Conservation (phyloP, 352 stramenopile genomes). For the Pythium diclinum region DNA sequence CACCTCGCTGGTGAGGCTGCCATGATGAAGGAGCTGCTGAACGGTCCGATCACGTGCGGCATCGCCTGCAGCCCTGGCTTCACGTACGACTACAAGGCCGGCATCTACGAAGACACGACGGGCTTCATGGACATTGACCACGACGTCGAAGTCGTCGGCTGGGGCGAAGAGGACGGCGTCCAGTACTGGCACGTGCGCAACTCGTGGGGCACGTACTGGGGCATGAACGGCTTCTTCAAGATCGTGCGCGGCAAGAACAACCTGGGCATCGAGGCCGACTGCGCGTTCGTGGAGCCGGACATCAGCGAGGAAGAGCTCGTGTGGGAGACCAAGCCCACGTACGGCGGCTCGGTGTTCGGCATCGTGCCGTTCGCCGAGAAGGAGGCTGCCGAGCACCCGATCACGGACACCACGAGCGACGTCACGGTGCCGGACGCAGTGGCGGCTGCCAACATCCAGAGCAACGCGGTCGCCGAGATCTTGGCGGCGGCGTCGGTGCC, state of each 20-base stretch:
- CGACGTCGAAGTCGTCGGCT: conserved; percentile 92
- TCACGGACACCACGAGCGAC: conserved; percentile 79
- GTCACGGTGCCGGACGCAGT: conserved; percentile 39
- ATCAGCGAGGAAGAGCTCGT: conserved; percentile 51
- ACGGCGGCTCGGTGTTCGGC: conserved; percentile 55
- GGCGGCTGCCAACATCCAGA: conserved; percentile 3
- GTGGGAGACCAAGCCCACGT: conserved; percentile 54
- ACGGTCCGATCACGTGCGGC: conserved; percentile 85
- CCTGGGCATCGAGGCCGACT: conserved; percentile 83
- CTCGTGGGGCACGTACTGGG: conserved; percentile 89
- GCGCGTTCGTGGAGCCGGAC: conserved; percentile 73
- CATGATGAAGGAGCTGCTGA: conserved; percentile 62
- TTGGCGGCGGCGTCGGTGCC: conserved; percentile 9
- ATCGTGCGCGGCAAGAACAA: conserved; percentile 87
- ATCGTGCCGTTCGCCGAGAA: conserved; percentile 52
- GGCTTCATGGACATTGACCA: conserved; percentile 63
- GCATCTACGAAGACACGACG: conserved; percentile 82
- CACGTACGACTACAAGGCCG: conserved; percentile 84
- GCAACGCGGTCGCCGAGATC: neutral
- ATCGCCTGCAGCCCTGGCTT: conserved; percentile 80
- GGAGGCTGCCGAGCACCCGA: conserved; percentile 70
- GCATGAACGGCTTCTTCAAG: conserved; percentile 92
- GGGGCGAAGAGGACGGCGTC: conserved; percentile 74
- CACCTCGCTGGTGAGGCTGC: conserved; percentile 45
- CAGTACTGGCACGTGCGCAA: conserved; percentile 95